A percentile compares a stretch with the other conserved stretches of the same genome.
phyloP scores from a whole-genome alignment of 2,329 filamentous ascomycete species.

The Thielaviopsis musarum region DNA sequence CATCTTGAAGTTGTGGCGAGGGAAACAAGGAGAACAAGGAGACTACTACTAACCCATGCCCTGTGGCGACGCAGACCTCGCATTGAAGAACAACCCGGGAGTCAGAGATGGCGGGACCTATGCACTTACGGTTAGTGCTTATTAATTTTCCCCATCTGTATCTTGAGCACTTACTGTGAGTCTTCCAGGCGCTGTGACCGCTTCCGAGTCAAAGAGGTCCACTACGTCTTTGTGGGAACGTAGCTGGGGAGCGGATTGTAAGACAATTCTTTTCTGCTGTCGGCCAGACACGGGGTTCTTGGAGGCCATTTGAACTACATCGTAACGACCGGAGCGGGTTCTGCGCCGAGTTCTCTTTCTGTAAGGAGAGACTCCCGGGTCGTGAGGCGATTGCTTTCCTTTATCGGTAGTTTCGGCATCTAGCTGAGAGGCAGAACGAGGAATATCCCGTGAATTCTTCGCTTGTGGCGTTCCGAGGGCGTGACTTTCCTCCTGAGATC shows the following conservation, averaged over 20 bases:
- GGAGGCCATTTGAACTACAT: neutral
- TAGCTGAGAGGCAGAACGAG: neutral
- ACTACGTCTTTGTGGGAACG: constrained; percentile 31
- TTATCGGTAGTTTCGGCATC: neutral
- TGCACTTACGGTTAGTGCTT: neutral
- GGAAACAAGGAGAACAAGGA: neutral
- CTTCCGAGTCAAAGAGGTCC: constrained; percentile 36
- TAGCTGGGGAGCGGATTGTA: constrained; percentile 11
- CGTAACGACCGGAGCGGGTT: neutral
- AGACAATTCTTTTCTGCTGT: neutral
- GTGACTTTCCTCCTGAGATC: neutral
- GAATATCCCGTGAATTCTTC: neutral
- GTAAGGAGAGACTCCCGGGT: neutral
- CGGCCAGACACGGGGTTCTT: neutral
- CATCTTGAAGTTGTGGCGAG: neutral
- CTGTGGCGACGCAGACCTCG: constrained; percentile 14
- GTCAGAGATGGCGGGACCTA: constrained; percentile 21
- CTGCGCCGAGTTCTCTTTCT: neutral
- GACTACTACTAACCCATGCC: constrained; percentile 13
- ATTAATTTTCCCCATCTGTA: neutral
- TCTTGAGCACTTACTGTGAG: constrained; percentile 17
- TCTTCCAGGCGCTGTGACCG: constrained; percentile 25
- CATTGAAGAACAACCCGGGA: constrained; percentile 21
- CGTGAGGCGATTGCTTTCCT: neutral
- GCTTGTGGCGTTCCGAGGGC: neutral